These are phyloP conservation scores for Umbelopsis ramanniana DNA, from an alignment of 192 early-diverging fungal species.

Conservation along the genomic window DNA sequence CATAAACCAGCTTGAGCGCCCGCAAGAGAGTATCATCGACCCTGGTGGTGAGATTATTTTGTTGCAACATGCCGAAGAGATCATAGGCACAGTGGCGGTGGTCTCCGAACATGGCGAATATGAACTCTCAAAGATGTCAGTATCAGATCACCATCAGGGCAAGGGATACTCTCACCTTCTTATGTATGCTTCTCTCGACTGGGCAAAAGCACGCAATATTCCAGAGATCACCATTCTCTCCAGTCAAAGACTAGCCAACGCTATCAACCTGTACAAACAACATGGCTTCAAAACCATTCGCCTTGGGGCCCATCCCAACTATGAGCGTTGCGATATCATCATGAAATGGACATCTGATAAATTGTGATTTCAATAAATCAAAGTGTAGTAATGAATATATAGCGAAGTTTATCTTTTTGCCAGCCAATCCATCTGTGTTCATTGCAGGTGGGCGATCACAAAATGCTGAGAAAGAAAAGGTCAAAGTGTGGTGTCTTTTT, in stretches of 20 bases:
- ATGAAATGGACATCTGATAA: constrained; percentile 2
- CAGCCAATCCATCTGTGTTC: no score
- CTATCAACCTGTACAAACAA: not conserved
- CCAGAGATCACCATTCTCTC: not conserved
- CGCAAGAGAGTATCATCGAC: constrained; percentile 6
- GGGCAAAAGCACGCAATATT: not conserved
- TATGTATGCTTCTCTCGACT: not conserved
- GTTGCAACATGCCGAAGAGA: not conserved
- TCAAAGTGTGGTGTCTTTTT: no score
- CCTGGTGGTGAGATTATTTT: constrained; percentile 11
- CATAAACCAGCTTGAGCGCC: not conserved
- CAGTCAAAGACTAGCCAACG: not conserved
- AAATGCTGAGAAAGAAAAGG: no score
- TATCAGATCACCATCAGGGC: constrained; percentile 9
- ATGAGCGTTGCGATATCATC: constrained; percentile 3
- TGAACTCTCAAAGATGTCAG: constrained; percentile 24
- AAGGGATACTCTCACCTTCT: constrained; percentile 13
- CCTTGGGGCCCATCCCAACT: constrained; percentile 5
- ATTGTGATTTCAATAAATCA: no score
- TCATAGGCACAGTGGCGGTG: constrained; percentile 19
- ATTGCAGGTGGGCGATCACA: no score
- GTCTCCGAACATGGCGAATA: constrained; percentile 1
- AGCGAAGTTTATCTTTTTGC: no score
- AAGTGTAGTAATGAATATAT: no score
- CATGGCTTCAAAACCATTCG: constrained; percentile 3